phyloP scores from a whole-genome alignment of 495 filamentous ascomycete species.

The Gamarada debralockiae region DNA sequence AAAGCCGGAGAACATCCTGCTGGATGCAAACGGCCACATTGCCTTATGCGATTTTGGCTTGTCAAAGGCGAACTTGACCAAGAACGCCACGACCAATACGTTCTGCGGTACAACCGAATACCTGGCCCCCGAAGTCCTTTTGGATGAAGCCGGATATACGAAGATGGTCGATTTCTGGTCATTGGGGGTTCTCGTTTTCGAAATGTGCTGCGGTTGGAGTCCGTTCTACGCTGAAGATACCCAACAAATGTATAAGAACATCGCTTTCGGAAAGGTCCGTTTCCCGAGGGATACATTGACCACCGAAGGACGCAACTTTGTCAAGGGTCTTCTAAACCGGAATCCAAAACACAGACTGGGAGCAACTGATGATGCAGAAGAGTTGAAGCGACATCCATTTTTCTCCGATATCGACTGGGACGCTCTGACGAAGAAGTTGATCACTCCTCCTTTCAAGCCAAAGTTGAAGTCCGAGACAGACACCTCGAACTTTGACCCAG shows the following conservation, averaged over 20 bases:
- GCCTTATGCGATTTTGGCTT: slow-evolving; percentile 87
- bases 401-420: slow-evolving; percentile 94
- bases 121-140: slow-evolving; percentile 87
- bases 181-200: slow-evolving; percentile 93
- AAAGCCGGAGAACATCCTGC: slow-evolving; percentile 81
- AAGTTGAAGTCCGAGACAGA: slow-evolving; percentile 93
- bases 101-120: slow-evolving; percentile 99
- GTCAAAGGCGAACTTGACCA: slow-evolving; percentile 93
- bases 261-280: slow-evolving; percentile 95
- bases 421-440: slow-evolving; percentile 77
- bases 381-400: slow-evolving; percentile 92
- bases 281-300: slow-evolving; percentile 94
- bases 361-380: slow-evolving; percentile 86
- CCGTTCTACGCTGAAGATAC: slow-evolving; percentile 99
- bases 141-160: slow-evolving; percentile 97
- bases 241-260: slow-evolving; percentile 99
- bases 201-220: slow-evolving; percentile 99
- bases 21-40: slow-evolving; percentile 83
- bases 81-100: slow-evolving; percentile 96
- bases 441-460: slow-evolving; percentile 97
- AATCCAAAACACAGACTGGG: slow-evolving; percentile 95
- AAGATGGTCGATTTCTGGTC: slow-evolving; percentile 99
- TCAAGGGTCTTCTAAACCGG: slow-evolving; percentile 94
- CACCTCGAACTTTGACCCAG: slow-evolving; percentile 96
- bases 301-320: slow-evolving; percentile 92